These are phyloP conservation scores for Fusarium scirpi DNA, from an alignment of 2,329 filamentous ascomycete species.

Conservation along the genomic window DNA sequence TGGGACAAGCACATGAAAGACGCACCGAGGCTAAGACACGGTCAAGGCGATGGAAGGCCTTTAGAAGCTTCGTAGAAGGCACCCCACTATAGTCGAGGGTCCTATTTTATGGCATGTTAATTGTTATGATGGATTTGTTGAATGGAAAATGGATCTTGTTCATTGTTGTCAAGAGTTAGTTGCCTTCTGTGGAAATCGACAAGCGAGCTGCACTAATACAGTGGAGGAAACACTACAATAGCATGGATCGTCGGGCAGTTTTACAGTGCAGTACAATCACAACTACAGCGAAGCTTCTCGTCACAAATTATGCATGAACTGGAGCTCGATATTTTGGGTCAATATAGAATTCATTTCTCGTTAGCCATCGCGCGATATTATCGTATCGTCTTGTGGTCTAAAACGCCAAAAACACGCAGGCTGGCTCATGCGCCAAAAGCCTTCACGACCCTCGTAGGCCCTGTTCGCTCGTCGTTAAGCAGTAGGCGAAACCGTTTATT, in stretches of 20 bases:
- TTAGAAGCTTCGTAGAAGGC: conserved; percentile 34
- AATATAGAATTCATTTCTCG: conserved; percentile 47
- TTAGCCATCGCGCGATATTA: conserved; percentile 43
- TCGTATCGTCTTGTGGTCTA: conserved; percentile 33
- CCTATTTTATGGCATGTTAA: conserved; percentile 16
- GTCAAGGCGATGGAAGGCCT: conserved; percentile 7
- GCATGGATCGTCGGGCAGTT: background rate
- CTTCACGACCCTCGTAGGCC: conserved; percentile 12
- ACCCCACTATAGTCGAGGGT: conserved; percentile 29
- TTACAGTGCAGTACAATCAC: conserved; percentile 11
- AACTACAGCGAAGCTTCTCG: background rate
- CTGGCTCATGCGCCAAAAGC: conserved; percentile 22
- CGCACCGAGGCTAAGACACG: conserved; percentile 41
- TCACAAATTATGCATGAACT: conserved; percentile 7
- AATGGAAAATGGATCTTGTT: background rate
- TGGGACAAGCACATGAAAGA: conserved; percentile 50
- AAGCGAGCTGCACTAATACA: conserved; percentile 30
- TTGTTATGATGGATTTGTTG: conserved; percentile 7
- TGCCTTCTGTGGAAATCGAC: conserved; percentile 12
- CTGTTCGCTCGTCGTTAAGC: conserved; percentile 6
- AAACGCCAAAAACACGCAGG: conserved; percentile 38
- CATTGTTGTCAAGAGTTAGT: conserved; percentile 6
- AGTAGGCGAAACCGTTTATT: conserved; percentile 64
- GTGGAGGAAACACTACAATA: conserved; percentile 19
- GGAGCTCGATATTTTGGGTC: conserved; percentile 34